Evolutionary conservation across 768 basidiomycete genomes (phyloP).

Genomic region (Termitomyces sp.): DNA sequence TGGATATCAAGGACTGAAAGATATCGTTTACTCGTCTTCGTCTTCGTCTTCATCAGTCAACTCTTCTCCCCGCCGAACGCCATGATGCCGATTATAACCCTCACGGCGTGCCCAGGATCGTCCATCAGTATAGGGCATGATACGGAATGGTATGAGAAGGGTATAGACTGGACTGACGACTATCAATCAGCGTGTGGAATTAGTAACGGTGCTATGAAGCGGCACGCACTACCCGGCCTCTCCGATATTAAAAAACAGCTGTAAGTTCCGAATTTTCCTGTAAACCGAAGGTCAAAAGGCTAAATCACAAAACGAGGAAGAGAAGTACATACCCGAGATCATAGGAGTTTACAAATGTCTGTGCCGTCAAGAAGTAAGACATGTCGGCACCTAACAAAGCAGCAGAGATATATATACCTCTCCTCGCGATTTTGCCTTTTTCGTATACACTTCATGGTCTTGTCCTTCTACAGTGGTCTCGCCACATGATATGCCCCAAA

Average conservation of each 20-base stretch:
- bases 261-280: conserved; percentile 61
- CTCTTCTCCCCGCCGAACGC: conserved; percentile 73
- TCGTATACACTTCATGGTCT: conserved; percentile 77
- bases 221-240: conserved; percentile 70
- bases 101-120: conserved; percentile 67
- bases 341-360: conserved; percentile 88
- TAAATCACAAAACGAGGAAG: background rate
- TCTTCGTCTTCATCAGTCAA: conserved; percentile 82
- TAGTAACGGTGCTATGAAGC: background rate
- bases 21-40: conserved; percentile 25
- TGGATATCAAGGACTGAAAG: background rate
- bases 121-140: conserved; percentile 83
- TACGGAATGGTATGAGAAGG: conserved; percentile 75
- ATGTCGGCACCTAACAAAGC: background rate
- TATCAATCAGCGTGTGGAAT: background rate
- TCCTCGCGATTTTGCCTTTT: conserved; percentile 59
- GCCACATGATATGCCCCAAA: conserved; percentile 63
- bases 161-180: conserved; percentile 62
- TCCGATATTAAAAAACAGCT: conserved; percentile 85
- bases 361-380: background rate
- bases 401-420: conserved; percentile 42
- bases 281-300: background rate
- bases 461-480: conserved; percentile 91
- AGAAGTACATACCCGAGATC: conserved; percentile 62
- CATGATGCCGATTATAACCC: conserved; percentile 57